Evolutionary conservation across 192 early-diverging fungal genomes (phyloP), one percentile per base, ranked within the genome.

Genomic region (Rhizoclosmatium sp.): DNA sequence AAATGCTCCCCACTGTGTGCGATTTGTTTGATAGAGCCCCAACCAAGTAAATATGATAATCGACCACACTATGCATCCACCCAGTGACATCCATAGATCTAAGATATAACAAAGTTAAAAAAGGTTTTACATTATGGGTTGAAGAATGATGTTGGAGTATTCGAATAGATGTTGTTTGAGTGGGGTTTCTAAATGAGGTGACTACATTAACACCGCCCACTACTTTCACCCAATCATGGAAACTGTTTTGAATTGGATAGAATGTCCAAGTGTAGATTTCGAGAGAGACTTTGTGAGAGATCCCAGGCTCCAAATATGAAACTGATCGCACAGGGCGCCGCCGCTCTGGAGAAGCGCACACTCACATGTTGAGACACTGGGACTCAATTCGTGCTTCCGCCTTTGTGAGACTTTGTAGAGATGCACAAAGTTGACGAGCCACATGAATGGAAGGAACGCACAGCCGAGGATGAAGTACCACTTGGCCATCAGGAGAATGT

Each of bases 371-470:
- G 81, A 75, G 10, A 93, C 82, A 51, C 83, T 78, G n/a, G 73
- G 78, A 65, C 81, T 81, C 54, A 89, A 81, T 51, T 90, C 70
- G 19, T 9, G 86, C n/a, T 60, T 48, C 31, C 89, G 81, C 59
- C 87, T 85, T 40, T 65, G 44, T 3, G 84, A 82, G 2, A 83
- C 85, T 14, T 87, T 87, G 78, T 87, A 92, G 62, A 93, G 80
- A 71, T 93, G 92, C 23, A 92, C 79, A 69, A 89, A 82, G 76
- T 93, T 93, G 54, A 93, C 85, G 12, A 93, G 81, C 93, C 93
- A 93, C 51, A 93, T 82, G 69, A 90, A 87, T 1, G 93, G 93
- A 10, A 72, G 54, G 48, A 49, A 75, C 16, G 81, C 75, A 39
- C 80, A 76, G 7, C 84, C 84, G 31, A 62, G 62, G 14, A 80